A percentile compares a stretch with the other conserved stretches of the same genome.
phyloP scores from a whole-genome alignment of 2,329 filamentous ascomycete species.

The Penicillium expansum region DNA sequence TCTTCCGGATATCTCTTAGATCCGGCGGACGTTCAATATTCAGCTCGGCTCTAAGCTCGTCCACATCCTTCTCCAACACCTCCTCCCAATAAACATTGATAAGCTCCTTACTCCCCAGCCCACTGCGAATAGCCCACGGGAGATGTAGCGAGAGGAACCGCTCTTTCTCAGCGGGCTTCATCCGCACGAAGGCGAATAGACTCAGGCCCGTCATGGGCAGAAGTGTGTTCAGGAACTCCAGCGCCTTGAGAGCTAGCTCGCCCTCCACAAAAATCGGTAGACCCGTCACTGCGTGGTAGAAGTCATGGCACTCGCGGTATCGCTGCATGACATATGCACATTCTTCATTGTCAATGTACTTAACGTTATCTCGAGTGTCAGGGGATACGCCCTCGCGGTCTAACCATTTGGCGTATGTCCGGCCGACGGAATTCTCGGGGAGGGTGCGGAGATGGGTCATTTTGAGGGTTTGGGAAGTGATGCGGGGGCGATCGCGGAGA shows the following conservation, averaged over 20 bases:
- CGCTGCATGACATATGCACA: constrained; percentile 98
- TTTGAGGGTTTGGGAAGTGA: constrained; percentile 70
- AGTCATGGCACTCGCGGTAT: constrained; percentile 96
- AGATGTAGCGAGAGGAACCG: constrained; percentile 66
- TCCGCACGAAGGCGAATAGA: constrained; percentile 65
- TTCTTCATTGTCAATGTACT: constrained; percentile 91
- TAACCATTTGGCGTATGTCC: constrained; percentile 84
- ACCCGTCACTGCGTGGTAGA: constrained; percentile 92
- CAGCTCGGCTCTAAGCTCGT: constrained; percentile 68
- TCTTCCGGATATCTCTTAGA: constrained; percentile 71
- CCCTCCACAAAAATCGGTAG: constrained; percentile 90
- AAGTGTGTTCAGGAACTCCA: constrained; percentile 93
- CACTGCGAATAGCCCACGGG: constrained; percentile 88
- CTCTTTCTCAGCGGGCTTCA: constrained; percentile 62
- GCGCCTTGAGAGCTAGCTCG: constrained; percentile 94
- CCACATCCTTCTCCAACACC: constrained; percentile 78
- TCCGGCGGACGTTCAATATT: constrained; percentile 88
- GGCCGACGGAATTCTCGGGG: constrained; percentile 71
- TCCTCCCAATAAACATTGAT: constrained; percentile 99
- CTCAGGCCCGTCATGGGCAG: constrained; percentile 93
- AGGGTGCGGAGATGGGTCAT: constrained; percentile 69
- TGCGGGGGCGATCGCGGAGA: constrained; percentile 81
- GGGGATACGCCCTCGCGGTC: constrained; percentile 90
- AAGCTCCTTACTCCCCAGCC: constrained; percentile 70
- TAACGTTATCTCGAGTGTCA: constrained; percentile 77